Conservation (phyloP, 2,329 filamentous ascomycete species). For the Beauveria sp. region DNA sequence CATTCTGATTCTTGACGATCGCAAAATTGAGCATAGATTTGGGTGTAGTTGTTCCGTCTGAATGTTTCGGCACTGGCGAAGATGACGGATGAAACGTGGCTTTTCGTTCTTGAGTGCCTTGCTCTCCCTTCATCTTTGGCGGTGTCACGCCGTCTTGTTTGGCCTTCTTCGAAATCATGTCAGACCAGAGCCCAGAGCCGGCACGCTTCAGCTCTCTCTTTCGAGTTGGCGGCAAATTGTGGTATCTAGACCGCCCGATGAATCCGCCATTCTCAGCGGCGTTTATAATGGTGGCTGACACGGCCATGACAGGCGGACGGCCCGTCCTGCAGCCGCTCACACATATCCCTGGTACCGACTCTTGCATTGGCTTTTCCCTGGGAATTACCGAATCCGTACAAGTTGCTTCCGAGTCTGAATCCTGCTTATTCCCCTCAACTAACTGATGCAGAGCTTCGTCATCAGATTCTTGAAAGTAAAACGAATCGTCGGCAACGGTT, state of each 20-base stretch:
- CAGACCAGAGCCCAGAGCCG: slow-evolving; percentile 5
- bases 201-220: slow-evolving; percentile 12
- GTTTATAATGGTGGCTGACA: slow-evolving; percentile 31
- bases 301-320: slow-evolving; percentile 27
- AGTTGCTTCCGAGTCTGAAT: background rate
- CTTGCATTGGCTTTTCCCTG: background rate
- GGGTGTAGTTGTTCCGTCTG: slow-evolving; percentile 19
- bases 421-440: slow-evolving; percentile 6
- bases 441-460: slow-evolving; percentile 36
- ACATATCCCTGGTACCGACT: slow-evolving; percentile 29
- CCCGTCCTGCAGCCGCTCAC: slow-evolving; percentile 34
- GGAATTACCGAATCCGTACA: background rate
- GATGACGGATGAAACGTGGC: background rate
- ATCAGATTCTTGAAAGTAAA: slow-evolving; percentile 45
- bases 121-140: background rate
- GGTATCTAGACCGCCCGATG: slow-evolving; percentile 17
- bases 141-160: background rate
- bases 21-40: slow-evolving; percentile 52
- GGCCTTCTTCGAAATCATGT: background rate
- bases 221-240: background rate
- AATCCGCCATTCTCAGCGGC: slow-evolving; percentile 31
- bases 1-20: slow-evolving; percentile 68
- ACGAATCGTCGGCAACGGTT: slow-evolving; percentile 39
- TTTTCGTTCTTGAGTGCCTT: background rate
- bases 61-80: background rate